Percentiles rank a stretch among this genome's conserved stretches.
Evolutionary conservation across 192 early-diverging fungal genomes (phyloP).

Genomic region (Coemansia asiatica): DNA sequence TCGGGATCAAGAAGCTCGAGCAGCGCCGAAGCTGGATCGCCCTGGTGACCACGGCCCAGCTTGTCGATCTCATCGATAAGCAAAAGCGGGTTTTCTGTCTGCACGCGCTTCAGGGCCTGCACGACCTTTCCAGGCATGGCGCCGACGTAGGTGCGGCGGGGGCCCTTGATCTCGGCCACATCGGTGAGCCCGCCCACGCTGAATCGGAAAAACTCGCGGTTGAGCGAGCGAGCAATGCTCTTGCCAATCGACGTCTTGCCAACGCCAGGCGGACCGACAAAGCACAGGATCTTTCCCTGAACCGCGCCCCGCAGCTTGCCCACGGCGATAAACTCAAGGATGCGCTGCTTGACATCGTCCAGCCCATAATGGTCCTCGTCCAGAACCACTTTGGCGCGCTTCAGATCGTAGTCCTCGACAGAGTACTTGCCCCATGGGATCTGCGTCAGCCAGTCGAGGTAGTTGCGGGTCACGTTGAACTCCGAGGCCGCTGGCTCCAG

Average conservation of each 20-base stretch:
- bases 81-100: constrained; percentile 96
- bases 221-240: constrained; percentile 92
- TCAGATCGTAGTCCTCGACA: constrained; percentile 90
- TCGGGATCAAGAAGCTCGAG: constrained; percentile 97
- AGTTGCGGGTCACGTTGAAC: constrained; percentile 98
- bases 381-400: constrained; percentile 81
- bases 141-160: constrained; percentile 97
- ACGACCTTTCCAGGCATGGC: constrained; percentile 99
- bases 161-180: constrained; percentile 99
- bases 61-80: constrained; percentile 99
- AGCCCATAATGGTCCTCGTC: constrained; percentile 99
- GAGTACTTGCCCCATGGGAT: constrained; percentile 94
- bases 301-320: constrained; percentile 93
- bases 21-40: constrained; percentile 95
- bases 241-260: constrained; percentile 99
- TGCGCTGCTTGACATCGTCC: constrained; percentile 98
- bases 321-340: constrained; percentile 98
- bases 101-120: constrained; percentile 97
- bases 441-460: constrained; percentile 97
- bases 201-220: constrained; percentile 95
- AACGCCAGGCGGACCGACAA: constrained; percentile 98
- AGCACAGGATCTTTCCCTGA: constrained; percentile 97
- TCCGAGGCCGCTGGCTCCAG: constrained; percentile 95
- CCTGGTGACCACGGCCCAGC: constrained; percentile 95
- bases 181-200: constrained; percentile 96